These are phyloP conservation scores for Phaffia australis DNA, from an alignment of 768 basidiomycete species.

Conservation along the genomic window DNA sequence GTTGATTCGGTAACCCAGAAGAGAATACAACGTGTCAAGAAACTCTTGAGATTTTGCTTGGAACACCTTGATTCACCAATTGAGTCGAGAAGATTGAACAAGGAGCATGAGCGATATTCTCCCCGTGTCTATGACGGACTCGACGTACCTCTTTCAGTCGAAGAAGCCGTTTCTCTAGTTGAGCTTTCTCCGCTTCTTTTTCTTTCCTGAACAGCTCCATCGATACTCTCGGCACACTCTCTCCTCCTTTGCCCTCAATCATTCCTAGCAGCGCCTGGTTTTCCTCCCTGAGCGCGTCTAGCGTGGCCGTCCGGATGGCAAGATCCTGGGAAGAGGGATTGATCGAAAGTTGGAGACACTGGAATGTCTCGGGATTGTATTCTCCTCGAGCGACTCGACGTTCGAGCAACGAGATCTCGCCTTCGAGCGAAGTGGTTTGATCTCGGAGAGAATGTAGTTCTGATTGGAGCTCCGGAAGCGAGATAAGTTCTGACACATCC, in stretches of 20 bases:
- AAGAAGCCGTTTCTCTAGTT: slow-evolving; percentile 67
- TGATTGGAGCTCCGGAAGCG: not conserved
- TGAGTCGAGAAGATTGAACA: not conserved
- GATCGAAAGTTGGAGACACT: slow-evolving; percentile 53
- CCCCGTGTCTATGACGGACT: no score
- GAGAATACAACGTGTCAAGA: slow-evolving; percentile 74
- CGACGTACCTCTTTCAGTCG: slow-evolving; percentile 62
- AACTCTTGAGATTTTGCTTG: slow-evolving; percentile 77
- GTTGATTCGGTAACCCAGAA: slow-evolving; percentile 80
- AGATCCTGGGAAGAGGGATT: slow-evolving; percentile 79
- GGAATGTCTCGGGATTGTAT: slow-evolving; percentile 63
- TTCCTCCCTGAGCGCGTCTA: slow-evolving; percentile 68
- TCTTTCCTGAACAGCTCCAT: slow-evolving; percentile 62
- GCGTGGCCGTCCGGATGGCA: slow-evolving; percentile 58
- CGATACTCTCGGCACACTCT: slow-evolving; percentile 64
- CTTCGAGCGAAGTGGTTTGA: not conserved
- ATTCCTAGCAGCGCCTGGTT: slow-evolving; percentile 68
- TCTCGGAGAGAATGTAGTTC: not conserved
- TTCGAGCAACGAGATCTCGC: slow-evolving; percentile 48
- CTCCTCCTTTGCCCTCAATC: slow-evolving; percentile 46
- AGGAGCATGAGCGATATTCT: not conserved
- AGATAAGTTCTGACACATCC: not conserved
- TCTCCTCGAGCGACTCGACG: slow-evolving; percentile 63
- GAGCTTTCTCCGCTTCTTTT: slow-evolving; percentile 55
- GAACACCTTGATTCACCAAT: slow-evolving; percentile 52